Base-by-base conservation (phyloP, 371 early-diverging fungal species). In the Mucor indicus region DNA sequence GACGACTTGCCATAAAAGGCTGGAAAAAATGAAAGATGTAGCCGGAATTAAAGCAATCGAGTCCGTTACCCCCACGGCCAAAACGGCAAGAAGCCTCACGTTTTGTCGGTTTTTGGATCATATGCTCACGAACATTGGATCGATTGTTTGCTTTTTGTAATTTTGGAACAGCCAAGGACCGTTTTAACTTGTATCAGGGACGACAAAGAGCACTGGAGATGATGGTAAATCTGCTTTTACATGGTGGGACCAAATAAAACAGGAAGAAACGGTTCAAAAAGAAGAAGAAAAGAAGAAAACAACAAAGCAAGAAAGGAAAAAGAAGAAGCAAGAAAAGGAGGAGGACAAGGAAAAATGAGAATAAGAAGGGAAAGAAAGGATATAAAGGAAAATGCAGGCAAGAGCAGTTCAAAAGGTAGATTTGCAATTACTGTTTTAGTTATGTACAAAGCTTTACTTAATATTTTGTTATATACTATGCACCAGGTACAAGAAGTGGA, bases 161-260 rank as follows among this genome's bases (percentile, higher is more conserved):
- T 2, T 3, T 5, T 1, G n/a, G 32, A 10, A 44, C 39, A 8
- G 53, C 45, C 8, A 39, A 39, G 17, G 8, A 12, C 11, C 7
- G 39, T 7, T 48, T 39, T n/a, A 12, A 32, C 20, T 13, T 38
- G 11, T 44, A 52, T 19, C 38, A 45, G 23, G 45, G 33, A n/a
- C 10, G 31, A 22, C 38, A 52, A 24, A 36, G 19, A 39, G 24
- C 15, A 0, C 24, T 15, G 3, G 40, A 30, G 0, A 16, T 25
- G 2, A 16, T 43, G 20, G 38, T 13, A 0, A 42, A 50, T 27
- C 42, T 51, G 23, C n/a, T 51, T 0, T 10, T 51, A 4, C 21
- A 44, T 38, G 25, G 45, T 6, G 24, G 16, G 1, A 24, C 38
- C 5, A 52, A 31, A 15, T 38, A 32, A 11, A 43, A 15, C 8